Conservation (phyloP, 768 basidiomycete genomes). For the Boletus rubropictus region DNA sequence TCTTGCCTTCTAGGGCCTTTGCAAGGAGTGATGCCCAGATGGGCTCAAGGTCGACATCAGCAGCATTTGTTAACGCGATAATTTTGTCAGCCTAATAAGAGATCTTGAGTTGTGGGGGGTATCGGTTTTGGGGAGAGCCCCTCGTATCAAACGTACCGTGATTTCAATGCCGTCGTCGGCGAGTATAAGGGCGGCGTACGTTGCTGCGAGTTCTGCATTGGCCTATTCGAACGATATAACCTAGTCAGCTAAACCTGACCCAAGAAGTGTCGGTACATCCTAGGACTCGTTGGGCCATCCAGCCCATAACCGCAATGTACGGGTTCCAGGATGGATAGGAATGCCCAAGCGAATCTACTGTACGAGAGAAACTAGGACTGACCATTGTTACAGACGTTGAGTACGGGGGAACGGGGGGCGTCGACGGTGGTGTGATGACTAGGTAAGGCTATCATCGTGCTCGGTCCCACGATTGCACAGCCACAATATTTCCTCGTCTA, state of each 20-base stretch:
- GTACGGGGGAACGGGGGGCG: constrained; percentile 5
- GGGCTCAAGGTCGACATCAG: constrained; percentile 81
- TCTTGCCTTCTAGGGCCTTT: constrained; percentile 96
- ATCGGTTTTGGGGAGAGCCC: background rate
- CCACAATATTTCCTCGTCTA: background rate
- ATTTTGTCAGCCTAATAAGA: constrained; percentile 84
- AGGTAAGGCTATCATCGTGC: background rate
- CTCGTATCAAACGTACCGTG: constrained; percentile 57
- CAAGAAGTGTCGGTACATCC: constrained; percentile 7
- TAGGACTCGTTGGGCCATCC: constrained; percentile 13
- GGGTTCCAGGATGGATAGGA: background rate
- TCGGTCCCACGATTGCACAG: constrained; percentile 15
- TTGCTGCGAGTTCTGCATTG: constrained; percentile 78
- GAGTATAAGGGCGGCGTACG: constrained; percentile 97
- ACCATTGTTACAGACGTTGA: constrained; percentile 22
- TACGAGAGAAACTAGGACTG: constrained; percentile 5
- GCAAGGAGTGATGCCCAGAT: constrained; percentile 98
- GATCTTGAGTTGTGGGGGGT: background rate
- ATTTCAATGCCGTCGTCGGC: constrained; percentile 97
- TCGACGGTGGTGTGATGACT: constrained; percentile 17
- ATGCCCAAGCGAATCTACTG: background rate
- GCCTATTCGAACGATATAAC: constrained; percentile 30
- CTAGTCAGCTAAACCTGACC: constrained; percentile 13
- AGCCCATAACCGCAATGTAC: constrained; percentile 2
- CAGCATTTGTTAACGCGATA: constrained; percentile 74